Evolutionary conservation across 2,329 filamentous ascomycete species (phyloP).

Genomic region (Verticillium longisporum): DNA sequence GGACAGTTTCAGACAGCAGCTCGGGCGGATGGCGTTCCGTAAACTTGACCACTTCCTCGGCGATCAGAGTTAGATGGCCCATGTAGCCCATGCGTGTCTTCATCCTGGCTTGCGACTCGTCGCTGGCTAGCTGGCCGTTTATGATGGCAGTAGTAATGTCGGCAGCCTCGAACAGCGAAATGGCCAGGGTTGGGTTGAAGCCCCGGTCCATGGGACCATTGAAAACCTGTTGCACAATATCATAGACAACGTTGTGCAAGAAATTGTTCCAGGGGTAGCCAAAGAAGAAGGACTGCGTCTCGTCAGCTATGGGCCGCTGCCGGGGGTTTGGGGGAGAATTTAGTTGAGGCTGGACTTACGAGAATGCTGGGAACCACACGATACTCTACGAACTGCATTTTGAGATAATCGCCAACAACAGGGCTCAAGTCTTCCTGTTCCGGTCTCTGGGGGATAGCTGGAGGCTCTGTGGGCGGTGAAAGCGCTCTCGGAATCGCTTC

Average conservation of each 20-base stretch:
- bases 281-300: slow-evolving; percentile 87
- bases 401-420: slow-evolving; percentile 89
- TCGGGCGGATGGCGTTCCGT: slow-evolving; percentile 90
- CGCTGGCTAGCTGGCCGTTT: slow-evolving; percentile 79
- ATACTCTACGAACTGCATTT: slow-evolving; percentile 94
- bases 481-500: background rate
- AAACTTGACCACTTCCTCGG: slow-evolving; percentile 98
- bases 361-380: slow-evolving; percentile 92
- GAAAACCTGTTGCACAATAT: slow-evolving; percentile 98
- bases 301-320: background rate
- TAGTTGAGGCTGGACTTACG: slow-evolving; percentile 43
- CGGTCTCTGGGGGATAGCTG: slow-evolving; percentile 10
- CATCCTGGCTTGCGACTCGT: slow-evolving; percentile 73
- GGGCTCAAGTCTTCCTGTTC: slow-evolving; percentile 36
- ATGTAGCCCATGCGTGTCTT: slow-evolving; percentile 96
- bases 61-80: slow-evolving; percentile 94
- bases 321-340: background rate
- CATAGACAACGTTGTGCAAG: slow-evolving; percentile 96
- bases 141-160: slow-evolving; percentile 89
- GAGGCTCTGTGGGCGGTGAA: slow-evolving; percentile 7
- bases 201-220: slow-evolving; percentile 97
- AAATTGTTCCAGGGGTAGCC: slow-evolving; percentile 99
- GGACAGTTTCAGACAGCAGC: slow-evolving; percentile 71
- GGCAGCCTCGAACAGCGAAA: slow-evolving; percentile 87
- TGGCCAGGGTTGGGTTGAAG: slow-evolving; percentile 81